Conservation (phyloP, 2,329 filamentous ascomycete genomes). For the Dactylellina parvicollis region DNA sequence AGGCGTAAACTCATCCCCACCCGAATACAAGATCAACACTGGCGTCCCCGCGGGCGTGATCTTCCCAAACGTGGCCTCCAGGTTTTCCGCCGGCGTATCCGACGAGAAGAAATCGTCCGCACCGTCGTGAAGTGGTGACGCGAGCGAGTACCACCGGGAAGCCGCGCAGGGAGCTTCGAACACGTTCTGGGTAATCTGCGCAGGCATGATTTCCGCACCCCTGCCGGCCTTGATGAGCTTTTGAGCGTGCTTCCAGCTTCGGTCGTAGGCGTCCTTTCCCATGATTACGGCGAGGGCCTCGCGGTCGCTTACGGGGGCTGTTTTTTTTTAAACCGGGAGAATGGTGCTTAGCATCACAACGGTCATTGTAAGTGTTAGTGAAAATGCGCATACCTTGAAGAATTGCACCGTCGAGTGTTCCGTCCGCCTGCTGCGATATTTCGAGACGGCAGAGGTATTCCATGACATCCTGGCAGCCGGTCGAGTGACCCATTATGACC, state of each 20-base stretch:
- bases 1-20: constrained; percentile 73
- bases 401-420: constrained; percentile 41
- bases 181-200: constrained; percentile 57
- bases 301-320: constrained; percentile 72
- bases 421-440: constrained; percentile 60
- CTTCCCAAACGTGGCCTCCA: constrained; percentile 73
- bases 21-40: constrained; percentile 73
- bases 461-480: constrained; percentile 75
- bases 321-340: constrained; percentile 39
- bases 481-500: constrained; percentile 76
- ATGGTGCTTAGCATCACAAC: no score
- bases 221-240: constrained; percentile 68
- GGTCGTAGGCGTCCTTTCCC: constrained; percentile 63
- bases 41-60: constrained; percentile 66
- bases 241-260: constrained; percentile 65
- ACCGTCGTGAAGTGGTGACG: constrained; percentile 69
- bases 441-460: constrained; percentile 66
- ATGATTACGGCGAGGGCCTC: constrained; percentile 69
- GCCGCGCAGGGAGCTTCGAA: constrained; percentile 66
- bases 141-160: constrained; percentile 69
- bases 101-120: constrained; percentile 91
- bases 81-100: constrained; percentile 71
- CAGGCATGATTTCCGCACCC: constrained; percentile 66
- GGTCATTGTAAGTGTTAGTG: no score
- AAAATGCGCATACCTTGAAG: constrained; percentile 17